Base-by-base conservation (phyloP, 345 rosid species). In the Rhodamnia argentea region DNA sequence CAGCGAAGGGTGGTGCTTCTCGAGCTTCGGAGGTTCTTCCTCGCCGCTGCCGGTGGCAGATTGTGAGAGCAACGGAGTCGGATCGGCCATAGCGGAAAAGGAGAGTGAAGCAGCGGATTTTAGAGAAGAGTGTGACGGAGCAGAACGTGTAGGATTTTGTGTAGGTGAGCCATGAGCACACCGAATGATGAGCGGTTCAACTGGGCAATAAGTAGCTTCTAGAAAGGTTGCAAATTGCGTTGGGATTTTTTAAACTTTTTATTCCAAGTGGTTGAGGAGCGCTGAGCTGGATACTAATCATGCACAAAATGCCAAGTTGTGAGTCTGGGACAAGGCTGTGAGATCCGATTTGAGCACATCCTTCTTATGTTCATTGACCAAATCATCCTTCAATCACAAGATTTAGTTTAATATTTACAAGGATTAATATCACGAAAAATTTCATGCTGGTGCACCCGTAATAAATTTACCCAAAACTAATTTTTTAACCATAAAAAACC, bases 1-100 rank as follows among this genome's bases (percentile, higher is more conserved):
- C 92, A 62, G 88, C 87, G 20, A 91, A 87, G 26, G 95, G 83
- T 24, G 85, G 56, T 56, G 14, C 20, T 44, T 84, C 82, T 3
- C 76, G 9, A 42, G 86, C 87, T 62, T 29, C 20, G 62, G 91
- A 64, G 40, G 84, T 53, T 53, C 44, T 23, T 83, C 8, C 26
- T 83, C 44, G 16, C 58, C 15, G 5, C 75, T 29, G 74, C 52
- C 85, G 83, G 83, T 13, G 26, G 26, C 13, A 3, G 78, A 20
- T 27, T 52, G 84, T 29, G 84, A 44, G 54, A 55, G 60, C 22
- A 84, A 42, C 23, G 85, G 85, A 3, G 76, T 42, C 12, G 6
- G 51, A 24, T 84, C 85, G n/a, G 37, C 74, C 85, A 84, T 51
- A 50, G 52, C 6, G 55, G 55, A 82, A 82, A 50, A 82, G 20